Conservation (phyloP, 2,329 filamentous ascomycete species). For the Fusarium udum region DNA sequence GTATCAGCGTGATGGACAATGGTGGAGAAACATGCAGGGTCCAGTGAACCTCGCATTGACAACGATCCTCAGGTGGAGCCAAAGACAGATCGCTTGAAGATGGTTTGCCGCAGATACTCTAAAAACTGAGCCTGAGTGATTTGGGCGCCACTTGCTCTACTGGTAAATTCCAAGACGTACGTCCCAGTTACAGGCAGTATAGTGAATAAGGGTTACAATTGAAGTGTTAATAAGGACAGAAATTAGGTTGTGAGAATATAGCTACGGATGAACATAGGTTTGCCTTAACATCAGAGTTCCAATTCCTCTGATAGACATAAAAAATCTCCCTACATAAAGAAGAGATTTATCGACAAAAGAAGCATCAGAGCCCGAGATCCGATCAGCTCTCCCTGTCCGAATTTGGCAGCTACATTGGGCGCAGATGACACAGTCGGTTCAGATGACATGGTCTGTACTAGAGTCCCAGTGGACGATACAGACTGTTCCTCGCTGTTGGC, state of each 20-base stretch:
- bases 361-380: not conserved
- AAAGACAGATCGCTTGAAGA: rapidly evolving
- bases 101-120: no score
- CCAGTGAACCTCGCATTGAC: not conserved
- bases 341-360: not conserved
- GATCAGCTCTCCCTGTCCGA: rapidly evolving
- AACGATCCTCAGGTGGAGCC: not conserved
- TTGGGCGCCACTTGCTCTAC: not conserved
- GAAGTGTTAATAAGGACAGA: rapidly evolving
- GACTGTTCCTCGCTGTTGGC: not conserved
- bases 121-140: not conserved
- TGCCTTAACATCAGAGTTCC: not conserved
- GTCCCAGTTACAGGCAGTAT: rapidly evolving
- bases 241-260: rapidly evolving
- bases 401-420: not conserved
- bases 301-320: rapidly evolving
- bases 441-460: not conserved
- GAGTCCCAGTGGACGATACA: not conserved
- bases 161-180: not conserved
- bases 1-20: not conserved
- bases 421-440: not conserved
- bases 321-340: not conserved
- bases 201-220: rapidly evolving
- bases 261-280: not conserved
- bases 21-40: not conserved